Evolutionary conservation across 768 basidiomycete genomes (phyloP).

Genomic region (Trametes punicea): DNA sequence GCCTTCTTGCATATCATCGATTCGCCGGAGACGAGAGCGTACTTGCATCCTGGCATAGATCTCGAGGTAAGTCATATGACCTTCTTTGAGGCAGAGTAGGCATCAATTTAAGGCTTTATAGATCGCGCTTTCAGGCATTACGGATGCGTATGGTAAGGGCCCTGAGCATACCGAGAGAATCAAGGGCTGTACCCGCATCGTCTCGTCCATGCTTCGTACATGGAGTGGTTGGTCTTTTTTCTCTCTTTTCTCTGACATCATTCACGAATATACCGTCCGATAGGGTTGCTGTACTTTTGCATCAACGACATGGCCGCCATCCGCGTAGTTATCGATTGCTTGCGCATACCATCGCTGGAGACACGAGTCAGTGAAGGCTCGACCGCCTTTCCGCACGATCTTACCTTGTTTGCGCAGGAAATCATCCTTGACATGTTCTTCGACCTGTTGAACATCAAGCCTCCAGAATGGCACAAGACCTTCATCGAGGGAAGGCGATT

Average conservation of each 20-base stretch:
- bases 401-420: constrained; percentile 52
- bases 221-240: constrained; percentile 76
- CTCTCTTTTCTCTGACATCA: background rate
- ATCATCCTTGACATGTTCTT: constrained; percentile 93
- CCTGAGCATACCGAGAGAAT: constrained; percentile 76
- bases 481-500: constrained; percentile 87
- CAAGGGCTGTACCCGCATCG: constrained; percentile 70
- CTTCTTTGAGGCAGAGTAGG: background rate
- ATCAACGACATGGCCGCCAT: constrained; percentile 87
- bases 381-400: background rate
- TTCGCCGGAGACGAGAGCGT: constrained; percentile 75
- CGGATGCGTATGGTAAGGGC: constrained; percentile 88
- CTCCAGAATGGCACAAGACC: constrained; percentile 89
- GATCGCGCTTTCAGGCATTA: constrained; percentile 87
- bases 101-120: constrained; percentile 29
- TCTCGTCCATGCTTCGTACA: constrained; percentile 80
- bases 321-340: constrained; percentile 75
- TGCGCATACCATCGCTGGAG: constrained; percentile 85
- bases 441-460: constrained; percentile 85
- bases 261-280: background rate
- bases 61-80: constrained; percentile 64
- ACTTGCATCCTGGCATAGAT: constrained; percentile 78
- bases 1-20: constrained; percentile 84
- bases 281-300: constrained; percentile 90
- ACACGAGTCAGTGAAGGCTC: constrained; percentile 60